Base-by-base conservation (phyloP, 169 alveolate genomes). In the Plasmodium vivax region DNA sequence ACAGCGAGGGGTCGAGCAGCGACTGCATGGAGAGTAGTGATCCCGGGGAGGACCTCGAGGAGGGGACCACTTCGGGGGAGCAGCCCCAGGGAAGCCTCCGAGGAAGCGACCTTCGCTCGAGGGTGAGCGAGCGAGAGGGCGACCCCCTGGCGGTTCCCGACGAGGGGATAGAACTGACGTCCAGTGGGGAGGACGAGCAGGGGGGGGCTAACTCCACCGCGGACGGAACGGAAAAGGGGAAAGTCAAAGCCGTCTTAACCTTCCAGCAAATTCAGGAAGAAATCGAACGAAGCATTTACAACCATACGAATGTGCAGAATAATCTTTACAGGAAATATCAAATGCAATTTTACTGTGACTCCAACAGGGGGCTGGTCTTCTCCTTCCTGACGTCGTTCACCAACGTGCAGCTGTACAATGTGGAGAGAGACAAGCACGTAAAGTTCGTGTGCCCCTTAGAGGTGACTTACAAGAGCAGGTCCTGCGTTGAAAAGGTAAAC, bases 281-380 rank as follows among this genome's bases (percentile, higher is more conserved):
- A 12, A 36, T 85, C 27, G 93, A 85, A 85, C 75, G 80, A 43
- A 47, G 68, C 16, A 75, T 85, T 32, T 85, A 54, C 45, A 85
- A 75, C 38, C 45, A 85, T 19, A 77, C 71, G 34, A 85, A 85
- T 85, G 79, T 85, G 12, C 87, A 85, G 54, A 58, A 85, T 36
- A 85, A 54, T 85, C 27, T 85, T 7, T 85, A 85, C 68, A 75
- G 54, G 23, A 85, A 85, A 23, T 85, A 75, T 54, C 93, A 85
- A 74, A 43, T 85, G n/a, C 68, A 30, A 54, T 85, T 75, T 85
- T 85, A 75, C 51, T 85, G 93, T 54, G 93, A 77, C 41, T 85
- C 93, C 2, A 85, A 71, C 68, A 41, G 43, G 23, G 93, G 93
- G 3, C 19, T 85, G 58, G 62, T 85, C 0, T 85, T 45, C 80